These are phyloP conservation scores for Sarcodon sp. DNA, from an alignment of 768 basidiomycete genomes.

Conservation along the genomic window DNA sequence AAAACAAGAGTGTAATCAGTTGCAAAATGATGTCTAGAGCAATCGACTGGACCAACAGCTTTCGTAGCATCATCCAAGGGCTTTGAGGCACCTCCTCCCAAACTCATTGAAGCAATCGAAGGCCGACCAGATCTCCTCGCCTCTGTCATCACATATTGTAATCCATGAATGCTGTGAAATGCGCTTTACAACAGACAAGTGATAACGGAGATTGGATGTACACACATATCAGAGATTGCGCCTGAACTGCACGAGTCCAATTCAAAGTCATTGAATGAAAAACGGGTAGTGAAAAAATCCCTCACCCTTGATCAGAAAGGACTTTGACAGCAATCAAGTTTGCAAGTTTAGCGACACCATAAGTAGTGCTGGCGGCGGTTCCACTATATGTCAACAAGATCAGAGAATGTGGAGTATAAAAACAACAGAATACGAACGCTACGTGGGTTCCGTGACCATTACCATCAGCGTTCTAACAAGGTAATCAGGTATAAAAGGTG, in stretches of 20 bases:
- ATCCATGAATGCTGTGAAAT: constrained; percentile 9
- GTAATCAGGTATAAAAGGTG: neutral
- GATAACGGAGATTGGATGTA: neutral
- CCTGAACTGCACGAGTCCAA: constrained; percentile 23
- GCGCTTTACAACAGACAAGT: neutral
- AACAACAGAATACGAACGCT: constrained; percentile 3
- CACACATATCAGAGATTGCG: constrained; percentile 74
- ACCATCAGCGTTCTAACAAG: constrained; percentile 17
- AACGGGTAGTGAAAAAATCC: neutral
- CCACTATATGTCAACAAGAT: constrained; percentile 13
- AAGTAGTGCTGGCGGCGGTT: constrained; percentile 20
- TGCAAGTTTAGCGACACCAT: constrained; percentile 14
- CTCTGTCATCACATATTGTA: constrained; percentile 10
- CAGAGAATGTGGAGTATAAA: neutral
- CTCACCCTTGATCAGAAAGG: constrained; percentile 4
- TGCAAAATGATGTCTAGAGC: neutral
- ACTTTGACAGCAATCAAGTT: constrained; percentile 13
- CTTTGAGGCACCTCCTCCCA: constrained; percentile 8
- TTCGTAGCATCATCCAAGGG: constrained; percentile 10
- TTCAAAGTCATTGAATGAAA: neutral
- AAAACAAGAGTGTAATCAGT: neutral
- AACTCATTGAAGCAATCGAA: constrained; percentile 9
- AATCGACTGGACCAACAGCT: neutral
- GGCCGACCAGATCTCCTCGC: constrained; percentile 1
- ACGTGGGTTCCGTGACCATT: constrained; percentile 30